Conservation (phyloP, 164 flowering plant species). For the Macadamia integrifolia region DNA sequence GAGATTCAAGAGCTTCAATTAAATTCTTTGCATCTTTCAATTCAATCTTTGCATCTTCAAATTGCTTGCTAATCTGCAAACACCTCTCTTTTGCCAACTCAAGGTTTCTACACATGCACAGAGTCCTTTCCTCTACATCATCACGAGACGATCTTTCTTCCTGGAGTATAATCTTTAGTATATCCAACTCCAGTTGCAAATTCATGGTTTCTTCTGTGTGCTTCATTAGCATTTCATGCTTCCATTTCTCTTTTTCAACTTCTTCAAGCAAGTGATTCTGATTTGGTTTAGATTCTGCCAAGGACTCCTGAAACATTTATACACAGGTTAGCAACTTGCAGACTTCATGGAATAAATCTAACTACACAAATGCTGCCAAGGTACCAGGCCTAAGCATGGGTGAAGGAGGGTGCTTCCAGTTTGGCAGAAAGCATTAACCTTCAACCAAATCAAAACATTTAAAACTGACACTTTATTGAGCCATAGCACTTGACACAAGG, state of each 20-base stretch:
- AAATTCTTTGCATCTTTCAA: slow-evolving; percentile 54
- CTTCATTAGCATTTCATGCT: slow-evolving; percentile 20
- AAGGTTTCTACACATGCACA: slow-evolving; percentile 38
- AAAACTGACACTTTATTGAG: too few species aligned
- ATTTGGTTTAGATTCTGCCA: slow-evolving; percentile 21
- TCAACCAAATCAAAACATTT: too few species aligned
- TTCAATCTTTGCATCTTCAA: slow-evolving; percentile 34
- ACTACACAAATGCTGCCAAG: too few species aligned
- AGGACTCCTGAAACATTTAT: slow-evolving; percentile 33
- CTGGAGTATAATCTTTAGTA: slow-evolving; percentile 64
- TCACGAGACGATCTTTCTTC: slow-evolving; percentile 57
- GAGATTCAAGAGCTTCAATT: slow-evolving; percentile 89
- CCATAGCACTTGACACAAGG: too few species aligned
- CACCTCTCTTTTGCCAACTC: slow-evolving; percentile 38
- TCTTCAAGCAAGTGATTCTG: slow-evolving; percentile 17
- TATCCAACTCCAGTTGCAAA: slow-evolving; percentile 80
- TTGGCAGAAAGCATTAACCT: too few species aligned
- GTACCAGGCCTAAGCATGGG: too few species aligned
- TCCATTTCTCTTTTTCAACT: slow-evolving; percentile 17
- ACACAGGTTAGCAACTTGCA: slow-evolving; percentile 7
- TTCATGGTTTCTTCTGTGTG: slow-evolving; percentile 56
- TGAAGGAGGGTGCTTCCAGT: too few species aligned
- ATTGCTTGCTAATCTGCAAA: slow-evolving; percentile 30
- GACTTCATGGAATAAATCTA: neutral
- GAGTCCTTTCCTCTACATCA: slow-evolving; percentile 43